Conservation (phyloP, 345 rosid genomes). For the Acer campestre region DNA sequence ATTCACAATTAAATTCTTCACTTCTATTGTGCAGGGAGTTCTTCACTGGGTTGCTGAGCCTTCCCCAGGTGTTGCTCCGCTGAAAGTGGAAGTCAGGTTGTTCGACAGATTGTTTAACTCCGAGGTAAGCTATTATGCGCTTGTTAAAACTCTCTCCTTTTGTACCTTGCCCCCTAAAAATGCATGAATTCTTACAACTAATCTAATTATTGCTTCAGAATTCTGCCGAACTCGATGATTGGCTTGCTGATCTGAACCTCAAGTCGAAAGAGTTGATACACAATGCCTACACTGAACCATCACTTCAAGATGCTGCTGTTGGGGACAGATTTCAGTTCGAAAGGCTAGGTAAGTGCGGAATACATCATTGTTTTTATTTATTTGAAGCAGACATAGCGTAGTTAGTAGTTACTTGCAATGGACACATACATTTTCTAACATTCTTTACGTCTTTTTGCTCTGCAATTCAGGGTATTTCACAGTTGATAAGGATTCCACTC, state of each 20-base stretch:
- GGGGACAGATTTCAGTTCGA: slow-evolving; percentile 89
- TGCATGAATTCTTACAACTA: slow-evolving; percentile 3
- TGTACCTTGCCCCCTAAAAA: background rate
- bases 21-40: slow-evolving; percentile 60
- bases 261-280: slow-evolving; percentile 65
- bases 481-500: slow-evolving; percentile 76
- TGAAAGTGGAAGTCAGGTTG: slow-evolving; percentile 87
- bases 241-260: slow-evolving; percentile 80
- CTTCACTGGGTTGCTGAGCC: slow-evolving; percentile 95
- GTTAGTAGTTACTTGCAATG: background rate
- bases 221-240: slow-evolving; percentile 80
- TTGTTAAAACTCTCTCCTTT: slow-evolving; percentile 6
- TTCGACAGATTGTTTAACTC: slow-evolving; percentile 83
- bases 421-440: background rate
- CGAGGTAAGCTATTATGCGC: slow-evolving; percentile 52
- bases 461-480: slow-evolving; percentile 69
- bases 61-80: slow-evolving; percentile 61
- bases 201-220: slow-evolving; percentile 49
- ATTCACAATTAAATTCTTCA: background rate
- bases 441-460: background rate
- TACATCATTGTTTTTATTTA: background rate
- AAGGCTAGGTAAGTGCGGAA: slow-evolving; percentile 68
- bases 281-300: slow-evolving; percentile 63
- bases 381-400: background rate
- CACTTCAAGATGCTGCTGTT: slow-evolving; percentile 55